These are phyloP conservation scores for Fusarium torulosum DNA, from an alignment of 2,329 filamentous ascomycete species.

Conservation along the genomic window DNA sequence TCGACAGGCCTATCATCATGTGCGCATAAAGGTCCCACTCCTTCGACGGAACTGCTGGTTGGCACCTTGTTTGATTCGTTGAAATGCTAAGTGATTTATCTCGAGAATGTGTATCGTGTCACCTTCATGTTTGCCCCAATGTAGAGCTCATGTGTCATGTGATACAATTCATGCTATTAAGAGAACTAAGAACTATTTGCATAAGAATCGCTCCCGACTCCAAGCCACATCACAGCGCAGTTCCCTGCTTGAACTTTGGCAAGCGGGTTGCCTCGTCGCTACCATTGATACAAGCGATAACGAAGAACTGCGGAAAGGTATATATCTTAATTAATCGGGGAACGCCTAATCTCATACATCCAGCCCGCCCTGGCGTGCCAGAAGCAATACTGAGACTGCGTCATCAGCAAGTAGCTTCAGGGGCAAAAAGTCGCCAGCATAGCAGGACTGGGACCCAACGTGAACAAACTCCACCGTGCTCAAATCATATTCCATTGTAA, in stretches of 20 bases:
- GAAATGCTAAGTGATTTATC: slow-evolving; percentile 1
- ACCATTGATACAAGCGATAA: background rate
- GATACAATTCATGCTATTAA: slow-evolving; percentile 5
- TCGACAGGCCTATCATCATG: slow-evolving; percentile 4
- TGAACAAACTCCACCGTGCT: slow-evolving; percentile 55
- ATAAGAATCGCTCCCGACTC: background rate
- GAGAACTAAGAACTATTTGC: background rate
- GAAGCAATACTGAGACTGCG: slow-evolving; percentile 35
- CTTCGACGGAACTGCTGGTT: slow-evolving; percentile 11
- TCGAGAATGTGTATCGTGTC: background rate
- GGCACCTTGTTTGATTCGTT: slow-evolving; percentile 8
- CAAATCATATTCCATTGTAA: slow-evolving; percentile 51
- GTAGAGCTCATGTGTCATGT: background rate
- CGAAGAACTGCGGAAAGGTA: slow-evolving; percentile 41
- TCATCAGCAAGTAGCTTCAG: slow-evolving; percentile 32
- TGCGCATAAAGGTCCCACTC: slow-evolving; percentile 22
- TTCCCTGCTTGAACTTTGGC: background rate
- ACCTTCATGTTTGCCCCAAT: background rate
- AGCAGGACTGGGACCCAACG: slow-evolving; percentile 47
- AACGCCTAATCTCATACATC: slow-evolving; percentile 63
- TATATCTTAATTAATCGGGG: slow-evolving; percentile 60
- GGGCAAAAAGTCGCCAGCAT: slow-evolving; percentile 44
- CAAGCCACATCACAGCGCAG: background rate
- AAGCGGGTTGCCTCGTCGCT: background rate
- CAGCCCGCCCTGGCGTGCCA: slow-evolving; percentile 44